Conservation (phyloP, 306 rosid genomes). For the Albizia julibrissin region DNA sequence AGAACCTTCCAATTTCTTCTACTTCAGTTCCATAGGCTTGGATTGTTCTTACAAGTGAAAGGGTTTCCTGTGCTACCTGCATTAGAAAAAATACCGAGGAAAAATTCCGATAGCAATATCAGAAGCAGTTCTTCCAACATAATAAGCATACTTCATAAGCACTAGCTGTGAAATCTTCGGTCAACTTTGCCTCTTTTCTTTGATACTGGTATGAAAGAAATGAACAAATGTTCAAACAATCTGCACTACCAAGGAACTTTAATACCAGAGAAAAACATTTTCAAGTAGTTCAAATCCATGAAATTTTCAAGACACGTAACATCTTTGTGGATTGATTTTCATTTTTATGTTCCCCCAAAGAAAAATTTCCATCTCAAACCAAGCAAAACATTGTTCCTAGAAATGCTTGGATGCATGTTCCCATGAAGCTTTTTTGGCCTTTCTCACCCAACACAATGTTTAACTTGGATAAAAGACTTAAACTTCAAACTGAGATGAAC, state of each 20-base stretch:
- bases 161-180: slow-evolving; percentile 70
- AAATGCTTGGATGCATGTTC: no score
- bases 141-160: slow-evolving; percentile 64
- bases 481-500: slow-evolving; percentile 11
- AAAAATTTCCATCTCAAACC: no score
- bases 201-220: slow-evolving; percentile 46
- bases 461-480: no score
- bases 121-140: slow-evolving; percentile 29
- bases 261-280: no score
- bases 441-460: no score
- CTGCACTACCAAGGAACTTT: slow-evolving; percentile 5
- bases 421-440: no score
- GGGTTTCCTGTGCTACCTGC: slow-evolving; percentile 75
- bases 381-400: no score
- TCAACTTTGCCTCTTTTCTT: slow-evolving; percentile 61
- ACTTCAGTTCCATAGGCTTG: slow-evolving; percentile 57
- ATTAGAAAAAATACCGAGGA: slow-evolving; percentile 18
- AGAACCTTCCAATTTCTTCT: slow-evolving; percentile 61
- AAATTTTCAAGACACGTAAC: no score
- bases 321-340: no score
- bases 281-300: no score
- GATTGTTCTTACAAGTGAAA: slow-evolving; percentile 57
- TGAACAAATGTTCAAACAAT: slow-evolving; percentile 35
- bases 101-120: slow-evolving; percentile 13
- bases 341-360: no score